phyloP scores from a whole-genome alignment of 2,329 filamentous ascomycete species.

The Paracorniculantispora psalliotae region DNA sequence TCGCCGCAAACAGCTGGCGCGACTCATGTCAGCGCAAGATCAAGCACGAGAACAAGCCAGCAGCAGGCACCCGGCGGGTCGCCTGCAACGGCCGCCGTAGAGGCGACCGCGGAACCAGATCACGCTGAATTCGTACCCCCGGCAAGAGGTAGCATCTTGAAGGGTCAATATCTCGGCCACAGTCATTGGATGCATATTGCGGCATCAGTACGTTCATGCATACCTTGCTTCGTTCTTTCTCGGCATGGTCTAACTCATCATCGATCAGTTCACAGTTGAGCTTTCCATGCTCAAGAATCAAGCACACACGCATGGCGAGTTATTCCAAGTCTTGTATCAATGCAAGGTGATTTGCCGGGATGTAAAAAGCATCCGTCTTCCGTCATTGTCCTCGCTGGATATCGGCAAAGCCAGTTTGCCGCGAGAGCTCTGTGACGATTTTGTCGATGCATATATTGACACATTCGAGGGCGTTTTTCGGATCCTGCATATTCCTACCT shows the following conservation, averaged over 20 bases:
- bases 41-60: background rate
- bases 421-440: constrained; percentile 40
- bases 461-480: constrained; percentile 53
- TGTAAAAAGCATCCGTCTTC: constrained; percentile 37
- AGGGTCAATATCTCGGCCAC: constrained; percentile 42
- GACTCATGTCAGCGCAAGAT: background rate
- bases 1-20: background rate
- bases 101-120: background rate
- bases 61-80: background rate
- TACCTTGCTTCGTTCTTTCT: background rate
- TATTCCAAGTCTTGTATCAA: constrained; percentile 28
- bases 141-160: constrained; percentile 33
- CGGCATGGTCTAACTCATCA: background rate
- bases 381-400: constrained; percentile 30
- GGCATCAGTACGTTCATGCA: constrained; percentile 29
- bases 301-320: constrained; percentile 25
- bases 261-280: constrained; percentile 27
- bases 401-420: constrained; percentile 36
- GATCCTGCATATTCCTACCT: constrained; percentile 53
- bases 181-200: constrained; percentile 47
- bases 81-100: background rate
- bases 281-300: constrained; percentile 23
- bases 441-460: constrained; percentile 50
- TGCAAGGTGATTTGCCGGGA: constrained; percentile 38
- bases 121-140: constrained; percentile 14